phyloP scores from a whole-genome alignment of 1,284 basidiomycete genomes.

The Uromyces viciae-fabae region DNA sequence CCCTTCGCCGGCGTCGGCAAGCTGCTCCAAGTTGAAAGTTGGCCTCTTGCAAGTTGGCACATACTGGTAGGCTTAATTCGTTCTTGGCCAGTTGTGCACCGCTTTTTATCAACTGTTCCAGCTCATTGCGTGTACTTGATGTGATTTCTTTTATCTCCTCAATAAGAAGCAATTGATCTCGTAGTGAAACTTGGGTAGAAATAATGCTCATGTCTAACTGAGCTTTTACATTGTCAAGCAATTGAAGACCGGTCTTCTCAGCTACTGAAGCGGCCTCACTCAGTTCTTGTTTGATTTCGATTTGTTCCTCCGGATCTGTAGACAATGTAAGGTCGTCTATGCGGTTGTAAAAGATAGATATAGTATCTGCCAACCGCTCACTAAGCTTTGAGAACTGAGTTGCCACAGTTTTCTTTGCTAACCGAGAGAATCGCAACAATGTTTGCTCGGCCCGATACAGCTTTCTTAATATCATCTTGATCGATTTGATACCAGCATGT shows the following conservation, averaged over 20 bases:
- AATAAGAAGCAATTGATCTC: not conserved
- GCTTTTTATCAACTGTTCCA: constrained; percentile 1
- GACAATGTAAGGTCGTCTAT: constrained; percentile 6
- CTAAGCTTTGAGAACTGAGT: constrained; percentile 16
- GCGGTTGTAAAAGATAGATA: constrained; percentile 25
- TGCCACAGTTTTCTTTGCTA: not conserved
- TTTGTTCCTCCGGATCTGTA: not conserved
- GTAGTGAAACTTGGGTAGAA: not conserved
- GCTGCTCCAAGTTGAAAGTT: not conserved
- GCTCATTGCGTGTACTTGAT: not conserved
- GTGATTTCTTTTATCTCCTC: constrained; percentile 6
- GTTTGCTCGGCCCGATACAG: constrained; percentile 26
- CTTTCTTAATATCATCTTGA: not conserved
- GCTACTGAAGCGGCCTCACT: not conserved
- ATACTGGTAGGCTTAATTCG: constrained; percentile 1
- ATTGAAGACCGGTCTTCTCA: not conserved
- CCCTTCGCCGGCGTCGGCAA: constrained; percentile 13
- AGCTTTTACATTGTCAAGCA: not conserved
- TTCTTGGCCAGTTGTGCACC: not conserved
- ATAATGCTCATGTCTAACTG: not conserved
- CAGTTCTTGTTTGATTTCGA: not conserved
- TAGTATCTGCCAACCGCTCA: constrained; percentile 9
- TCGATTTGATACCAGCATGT: constrained; percentile 23
- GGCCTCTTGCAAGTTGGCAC: not conserved
- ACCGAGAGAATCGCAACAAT: constrained; percentile 3